These are phyloP conservation scores for Anaeramoeba flamelloides DNA, from an alignment of 78 protist genomes.

Conservation along the genomic window DNA sequence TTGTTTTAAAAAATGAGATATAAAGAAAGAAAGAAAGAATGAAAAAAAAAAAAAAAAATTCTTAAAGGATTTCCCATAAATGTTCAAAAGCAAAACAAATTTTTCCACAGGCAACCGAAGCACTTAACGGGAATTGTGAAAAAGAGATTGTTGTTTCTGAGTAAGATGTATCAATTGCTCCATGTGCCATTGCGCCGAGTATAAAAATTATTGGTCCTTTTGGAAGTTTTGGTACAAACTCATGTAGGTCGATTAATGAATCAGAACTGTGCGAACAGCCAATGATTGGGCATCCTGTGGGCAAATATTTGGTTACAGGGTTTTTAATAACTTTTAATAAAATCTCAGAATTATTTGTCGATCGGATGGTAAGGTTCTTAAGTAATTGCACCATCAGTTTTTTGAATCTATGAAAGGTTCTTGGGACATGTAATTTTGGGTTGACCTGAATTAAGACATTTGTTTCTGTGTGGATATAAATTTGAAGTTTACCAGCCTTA, in stretches of 20 bases:
- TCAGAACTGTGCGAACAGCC: neutral
- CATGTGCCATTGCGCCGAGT: neutral
- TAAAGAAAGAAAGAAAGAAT: too few relatives aligned
- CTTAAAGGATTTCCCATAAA: neutral
- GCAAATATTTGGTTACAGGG: conserved; percentile 76
- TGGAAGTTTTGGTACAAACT: neutral
- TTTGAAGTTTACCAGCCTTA: conserved; percentile 80
- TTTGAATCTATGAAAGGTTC: conserved; percentile 79
- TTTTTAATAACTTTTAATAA: conserved; percentile 82
- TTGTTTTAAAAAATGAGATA: too few relatives aligned
- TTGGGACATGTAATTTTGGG: conserved; percentile 83
- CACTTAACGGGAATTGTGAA: neutral
- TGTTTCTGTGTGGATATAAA: conserved; percentile 61
- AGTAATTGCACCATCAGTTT: conserved; percentile 88
- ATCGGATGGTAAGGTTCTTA: conserved; percentile 72
- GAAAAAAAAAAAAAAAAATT: neutral
- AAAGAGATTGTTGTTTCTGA: neutral
- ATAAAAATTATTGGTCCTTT: neutral
- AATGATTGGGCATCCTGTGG: conserved; percentile 30
- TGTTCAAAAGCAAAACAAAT: neutral
- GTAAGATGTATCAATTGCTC: neutral
- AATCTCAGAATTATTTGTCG: conserved; percentile 59
- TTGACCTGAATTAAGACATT: conserved; percentile 62
- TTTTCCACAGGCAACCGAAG: neutral
- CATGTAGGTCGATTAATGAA: neutral